Base-by-base conservation (phyloP, 208 protist species). In the Trypanosoma conorhini region DNA sequence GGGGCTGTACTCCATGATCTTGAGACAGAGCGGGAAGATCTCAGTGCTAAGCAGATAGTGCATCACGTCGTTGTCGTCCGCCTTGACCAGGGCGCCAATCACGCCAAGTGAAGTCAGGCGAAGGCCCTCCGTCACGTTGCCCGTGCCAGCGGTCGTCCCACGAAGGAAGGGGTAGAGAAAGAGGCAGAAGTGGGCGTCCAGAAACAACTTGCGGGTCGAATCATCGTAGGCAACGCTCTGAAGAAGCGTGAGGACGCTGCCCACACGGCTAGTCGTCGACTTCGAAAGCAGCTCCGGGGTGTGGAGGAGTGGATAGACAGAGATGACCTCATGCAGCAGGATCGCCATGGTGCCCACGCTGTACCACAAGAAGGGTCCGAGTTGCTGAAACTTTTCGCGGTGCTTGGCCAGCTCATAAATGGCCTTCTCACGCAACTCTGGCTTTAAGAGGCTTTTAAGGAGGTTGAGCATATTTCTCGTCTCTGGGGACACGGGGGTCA, bases 111-210 rank as follows among this genome's bases (percentile, higher is more conserved):
- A 97, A 19, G 98, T 99, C 26, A 99, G 86, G 22, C 98, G 90
- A 31, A 99, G 83, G 67, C 98, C 98, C 80, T 99, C 99, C 1
- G 89, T 98, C 97, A 61, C 94, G 85, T 82, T 96, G 71, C 75
- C 85, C 88, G 79, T 82, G 1, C 96, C 99, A 77, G 98, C 95
- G 73, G 74, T 85, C 88, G 79, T 82, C 5, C 96, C 99, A 77
- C 99, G 98, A 24, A 99, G 90, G 79, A 99, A 99, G 17, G 99
- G 99, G 78, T 99, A 99, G 13, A 99, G 89, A 75, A 99, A 99
- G 50, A 99, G 90, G 51, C 98, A 99, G 62, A 99, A 99, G 64
- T 99, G 97, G 3, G 99, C 98, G 44, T 98, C 96, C n/a, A 99
- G 74, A 79, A 99, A 99, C n/a, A 94, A 86, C 31, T 85, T 85